phyloP scores from a whole-genome alignment of 768 basidiomycete genomes.

The Suillus spraguei region DNA sequence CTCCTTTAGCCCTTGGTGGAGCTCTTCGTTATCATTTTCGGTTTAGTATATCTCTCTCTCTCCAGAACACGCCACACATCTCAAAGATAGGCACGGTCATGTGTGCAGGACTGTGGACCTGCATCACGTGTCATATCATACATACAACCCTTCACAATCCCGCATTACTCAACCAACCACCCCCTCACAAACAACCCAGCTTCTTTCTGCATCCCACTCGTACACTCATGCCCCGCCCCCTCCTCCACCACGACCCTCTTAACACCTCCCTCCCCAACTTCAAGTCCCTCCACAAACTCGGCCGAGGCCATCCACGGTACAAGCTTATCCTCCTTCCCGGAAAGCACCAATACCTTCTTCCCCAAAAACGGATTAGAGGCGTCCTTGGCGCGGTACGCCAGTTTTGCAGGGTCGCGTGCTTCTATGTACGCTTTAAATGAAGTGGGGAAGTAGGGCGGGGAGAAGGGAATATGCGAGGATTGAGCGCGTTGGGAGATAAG shows the following conservation, averaged over 20 bases:
- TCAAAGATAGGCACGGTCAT: not conserved
- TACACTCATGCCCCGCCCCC: conserved; percentile 64
- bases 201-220: conserved; percentile 58
- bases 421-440: conserved; percentile 52
- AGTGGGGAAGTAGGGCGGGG: conserved; percentile 59
- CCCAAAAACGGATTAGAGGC: conserved; percentile 60
- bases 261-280: conserved; percentile 53
- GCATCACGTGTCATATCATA: too few relatives aligned
- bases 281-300: conserved; percentile 56
- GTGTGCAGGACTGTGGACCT: too few relatives aligned
- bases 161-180: conserved; percentile 28
- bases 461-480: conserved; percentile 42
- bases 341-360: conserved; percentile 74
- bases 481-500: conserved; percentile 62
- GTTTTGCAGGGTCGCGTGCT: conserved; percentile 45
- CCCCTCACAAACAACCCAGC: conserved; percentile 34
- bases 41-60: too few relatives aligned
- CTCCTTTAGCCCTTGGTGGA: conserved; percentile 12
- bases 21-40: conserved; percentile 67
- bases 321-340: conserved; percentile 62
- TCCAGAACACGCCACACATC: not conserved
- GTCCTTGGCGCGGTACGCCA: conserved; percentile 42
- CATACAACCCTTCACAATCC: not conserved
- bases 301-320: conserved; percentile 67
- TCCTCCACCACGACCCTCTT: conserved; percentile 58